These are phyloP conservation scores for Panaeolus cyanescens DNA, from an alignment of 768 basidiomycete species.

Conservation along the genomic window DNA sequence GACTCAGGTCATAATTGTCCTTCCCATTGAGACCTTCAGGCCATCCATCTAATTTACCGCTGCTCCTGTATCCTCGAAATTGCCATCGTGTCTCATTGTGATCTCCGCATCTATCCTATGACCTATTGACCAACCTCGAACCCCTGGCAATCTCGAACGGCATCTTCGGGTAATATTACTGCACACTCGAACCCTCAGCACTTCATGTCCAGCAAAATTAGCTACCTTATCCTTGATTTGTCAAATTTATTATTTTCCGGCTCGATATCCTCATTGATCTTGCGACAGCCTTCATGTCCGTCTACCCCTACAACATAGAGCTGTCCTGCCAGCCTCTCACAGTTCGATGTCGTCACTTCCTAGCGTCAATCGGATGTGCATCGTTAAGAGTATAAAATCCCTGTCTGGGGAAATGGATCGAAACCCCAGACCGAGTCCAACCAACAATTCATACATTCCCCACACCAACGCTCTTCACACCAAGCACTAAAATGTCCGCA, in stretches of 20 bases:
- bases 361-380: background rate
- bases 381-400: background rate
- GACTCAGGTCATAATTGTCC: background rate
- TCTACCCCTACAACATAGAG: background rate
- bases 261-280: background rate
- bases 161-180: background rate
- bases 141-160: background rate
- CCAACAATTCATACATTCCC: background rate
- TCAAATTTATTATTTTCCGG: background rate
- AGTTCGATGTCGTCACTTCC: background rate
- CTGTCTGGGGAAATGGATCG: slow-evolving; percentile 2
- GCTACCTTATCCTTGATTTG: background rate
- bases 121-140: background rate
- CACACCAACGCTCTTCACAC: background rate
- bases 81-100: background rate
- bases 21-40: background rate
- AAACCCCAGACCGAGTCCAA: slow-evolving; percentile 2
- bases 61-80: background rate
- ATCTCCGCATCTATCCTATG: background rate
- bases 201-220: background rate
- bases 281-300: background rate
- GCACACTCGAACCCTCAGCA: background rate
- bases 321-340: background rate
- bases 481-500: slow-evolving; percentile 1
- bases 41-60: background rate